Evolutionary conservation across 2,329 filamentous ascomycete species (phyloP).

Genomic region (Aureobasidium sp.): DNA sequence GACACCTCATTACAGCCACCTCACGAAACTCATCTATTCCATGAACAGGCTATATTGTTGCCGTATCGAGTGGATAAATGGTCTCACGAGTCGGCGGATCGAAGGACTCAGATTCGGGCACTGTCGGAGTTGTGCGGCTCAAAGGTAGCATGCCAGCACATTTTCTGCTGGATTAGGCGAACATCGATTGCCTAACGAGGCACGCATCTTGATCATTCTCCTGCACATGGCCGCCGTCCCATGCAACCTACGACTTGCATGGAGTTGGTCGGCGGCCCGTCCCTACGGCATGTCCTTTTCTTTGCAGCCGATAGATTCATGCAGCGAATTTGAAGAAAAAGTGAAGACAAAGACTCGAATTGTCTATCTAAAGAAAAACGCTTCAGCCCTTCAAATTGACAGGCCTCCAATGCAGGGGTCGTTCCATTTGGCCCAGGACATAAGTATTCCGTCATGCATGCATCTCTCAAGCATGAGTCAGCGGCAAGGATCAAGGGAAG

Average conservation of each 20-base stretch:
- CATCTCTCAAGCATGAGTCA: not conserved
- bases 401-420: not conserved
- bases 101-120: not conserved
- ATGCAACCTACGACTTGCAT: constrained; percentile 4
- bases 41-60: constrained; percentile 6
- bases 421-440: not conserved
- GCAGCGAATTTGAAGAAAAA: constrained; percentile 1
- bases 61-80: not conserved
- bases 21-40: not conserved
- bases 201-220: not conserved
- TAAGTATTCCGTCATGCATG: not conserved
- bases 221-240: constrained; percentile 1
- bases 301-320: constrained; percentile 6
- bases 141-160: constrained; percentile 5
- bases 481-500: too few relatives aligned
- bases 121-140: not conserved
- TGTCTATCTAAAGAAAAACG: not conserved
- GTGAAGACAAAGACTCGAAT: not conserved
- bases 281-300: constrained; percentile 2
- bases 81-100: not conserved
- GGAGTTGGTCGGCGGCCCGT: constrained; percentile 9
- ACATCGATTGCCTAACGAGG: not conserved
- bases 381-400: not conserved
- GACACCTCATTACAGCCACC: not conserved
- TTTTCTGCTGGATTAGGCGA: not conserved